phyloP scores from a whole-genome alignment of 495 filamentous ascomycete genomes.

The Neurospora discreta region DNA sequence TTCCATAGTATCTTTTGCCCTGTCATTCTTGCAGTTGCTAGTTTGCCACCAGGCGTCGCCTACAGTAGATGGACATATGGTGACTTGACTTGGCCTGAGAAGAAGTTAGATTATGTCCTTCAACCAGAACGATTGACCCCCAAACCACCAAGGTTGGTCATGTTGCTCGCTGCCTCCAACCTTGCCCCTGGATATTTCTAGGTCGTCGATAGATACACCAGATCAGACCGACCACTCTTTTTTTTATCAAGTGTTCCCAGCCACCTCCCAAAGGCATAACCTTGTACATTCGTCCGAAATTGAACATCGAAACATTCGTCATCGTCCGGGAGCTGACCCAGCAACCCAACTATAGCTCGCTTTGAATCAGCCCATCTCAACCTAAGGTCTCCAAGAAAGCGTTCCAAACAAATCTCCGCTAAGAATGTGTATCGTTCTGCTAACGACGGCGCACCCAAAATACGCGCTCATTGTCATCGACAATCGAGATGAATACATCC shows the following conservation, averaged over 20 bases:
- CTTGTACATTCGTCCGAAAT: neutral
- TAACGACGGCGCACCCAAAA: slow-evolving; percentile 80
- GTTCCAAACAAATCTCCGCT: neutral
- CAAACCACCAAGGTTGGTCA: neutral
- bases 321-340: neutral
- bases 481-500: slow-evolving; percentile 94
- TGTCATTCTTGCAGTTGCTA: neutral
- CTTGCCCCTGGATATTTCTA: neutral
- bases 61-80: neutral
- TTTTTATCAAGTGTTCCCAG: neutral
- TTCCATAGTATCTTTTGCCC: neutral
- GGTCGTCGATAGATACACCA: neutral
- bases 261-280: neutral
- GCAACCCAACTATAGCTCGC: neutral
- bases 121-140: neutral
- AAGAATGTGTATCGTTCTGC: slow-evolving; percentile 83
- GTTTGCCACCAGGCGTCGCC: neutral
- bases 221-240: neutral
- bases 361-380: neutral
- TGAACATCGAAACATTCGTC: neutral
- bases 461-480: slow-evolving; percentile 85
- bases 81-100: neutral
- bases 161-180: neutral
- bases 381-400: neutral
- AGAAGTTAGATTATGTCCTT: neutral